Conservation (phyloP, 2,329 filamentous ascomycete species). For the Albophoma yamanashiensis region DNA sequence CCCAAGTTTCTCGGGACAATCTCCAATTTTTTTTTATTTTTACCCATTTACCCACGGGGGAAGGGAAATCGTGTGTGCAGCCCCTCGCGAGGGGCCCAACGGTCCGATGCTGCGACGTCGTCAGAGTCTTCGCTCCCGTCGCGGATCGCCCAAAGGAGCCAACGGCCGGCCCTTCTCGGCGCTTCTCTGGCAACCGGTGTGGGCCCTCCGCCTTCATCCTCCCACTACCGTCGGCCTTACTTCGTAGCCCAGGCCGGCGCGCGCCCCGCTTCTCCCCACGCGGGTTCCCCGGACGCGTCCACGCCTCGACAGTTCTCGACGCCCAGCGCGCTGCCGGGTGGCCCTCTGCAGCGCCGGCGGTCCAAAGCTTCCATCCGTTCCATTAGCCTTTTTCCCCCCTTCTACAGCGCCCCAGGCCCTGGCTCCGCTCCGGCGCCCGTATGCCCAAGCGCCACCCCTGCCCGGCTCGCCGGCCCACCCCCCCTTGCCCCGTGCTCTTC, state of each 20-base stretch:
- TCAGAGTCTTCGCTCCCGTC: not conserved
- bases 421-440: not conserved
- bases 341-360: not conserved
- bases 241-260: constrained; percentile 15
- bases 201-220: constrained; percentile 2
- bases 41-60: not conserved
- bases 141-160: constrained; percentile 1
- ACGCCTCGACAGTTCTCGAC: not conserved
- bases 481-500: not conserved
- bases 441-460: not conserved
- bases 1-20: not conserved
- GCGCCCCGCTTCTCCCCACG: constrained; percentile 8
- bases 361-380: too few relatives aligned
- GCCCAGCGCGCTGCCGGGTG: not conserved
- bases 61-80: not conserved
- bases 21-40: not conserved
- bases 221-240: constrained; percentile 17
- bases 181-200: constrained; percentile 16
- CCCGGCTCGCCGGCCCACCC: not conserved
- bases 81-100: not conserved
- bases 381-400: not conserved
- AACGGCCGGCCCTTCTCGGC: constrained; percentile 22
- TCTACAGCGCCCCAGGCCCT: not conserved
- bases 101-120: not conserved
- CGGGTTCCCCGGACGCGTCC: constrained; percentile 17